These are phyloP conservation scores for Lactarius deliciosus DNA, from an alignment of 768 basidiomycete genomes.

Conservation along the genomic window DNA sequence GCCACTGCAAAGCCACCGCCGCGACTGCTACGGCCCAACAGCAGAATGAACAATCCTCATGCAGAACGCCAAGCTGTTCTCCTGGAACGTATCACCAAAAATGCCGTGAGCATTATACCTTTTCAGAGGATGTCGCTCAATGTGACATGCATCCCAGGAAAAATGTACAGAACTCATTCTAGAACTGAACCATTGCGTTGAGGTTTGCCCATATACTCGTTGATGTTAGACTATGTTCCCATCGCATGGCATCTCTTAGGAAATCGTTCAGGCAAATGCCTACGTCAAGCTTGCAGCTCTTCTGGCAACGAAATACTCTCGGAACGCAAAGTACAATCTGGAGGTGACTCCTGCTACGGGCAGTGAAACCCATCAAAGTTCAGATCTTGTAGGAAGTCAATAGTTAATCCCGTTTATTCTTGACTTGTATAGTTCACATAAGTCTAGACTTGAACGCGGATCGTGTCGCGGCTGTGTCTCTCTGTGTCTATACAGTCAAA, in stretches of 20 bases:
- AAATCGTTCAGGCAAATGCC: constrained; percentile 75
- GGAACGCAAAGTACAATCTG: constrained; percentile 92
- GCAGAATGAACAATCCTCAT: constrained; percentile 89
- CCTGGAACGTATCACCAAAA: constrained; percentile 88
- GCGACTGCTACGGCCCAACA: not conserved
- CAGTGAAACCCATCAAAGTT: constrained; percentile 26
- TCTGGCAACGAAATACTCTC: constrained; percentile 81
- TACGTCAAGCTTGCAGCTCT: constrained; percentile 80
- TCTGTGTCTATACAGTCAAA: no score
- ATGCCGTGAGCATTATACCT: constrained; percentile 51
- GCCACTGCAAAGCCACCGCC: not conserved
- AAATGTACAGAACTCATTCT: constrained; percentile 90
- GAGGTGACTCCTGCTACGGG: constrained; percentile 54
- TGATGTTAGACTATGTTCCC: not conserved
- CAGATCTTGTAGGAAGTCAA: not conserved
- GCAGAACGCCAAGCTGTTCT: constrained; percentile 90
- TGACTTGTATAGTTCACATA: not conserved
- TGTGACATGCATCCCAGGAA: constrained; percentile 48
- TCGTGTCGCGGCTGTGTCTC: no score
- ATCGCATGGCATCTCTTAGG: constrained; percentile 42
- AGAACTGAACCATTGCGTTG: constrained; percentile 85
- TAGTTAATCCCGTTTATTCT: not conserved
- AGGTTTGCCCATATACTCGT: constrained; percentile 49
- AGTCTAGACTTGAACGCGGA: no score
- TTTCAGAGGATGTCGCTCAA: not conserved